Conservation (phyloP, 1,139 yeast genomes). For the Yamadazyma triangularis region DNA sequence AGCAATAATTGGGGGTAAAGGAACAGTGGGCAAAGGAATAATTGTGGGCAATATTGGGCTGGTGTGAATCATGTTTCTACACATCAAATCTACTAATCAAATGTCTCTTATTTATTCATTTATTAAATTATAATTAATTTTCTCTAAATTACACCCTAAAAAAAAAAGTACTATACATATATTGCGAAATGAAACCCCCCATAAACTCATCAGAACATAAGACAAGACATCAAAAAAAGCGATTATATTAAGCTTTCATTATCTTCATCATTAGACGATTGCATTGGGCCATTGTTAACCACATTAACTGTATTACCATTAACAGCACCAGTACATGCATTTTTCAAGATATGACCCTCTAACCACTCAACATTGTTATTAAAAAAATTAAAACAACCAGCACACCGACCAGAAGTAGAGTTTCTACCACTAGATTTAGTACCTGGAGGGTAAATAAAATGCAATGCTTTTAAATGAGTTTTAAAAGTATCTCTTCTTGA, state of each 20-base stretch:
- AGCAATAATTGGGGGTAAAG: too few species aligned
- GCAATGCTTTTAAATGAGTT: conserved; percentile 54
- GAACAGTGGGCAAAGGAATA: too few species aligned
- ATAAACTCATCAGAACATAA: too few species aligned
- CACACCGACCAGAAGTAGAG: conserved; percentile 47
- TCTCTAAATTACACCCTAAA: too few species aligned
- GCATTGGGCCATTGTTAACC: background rate
- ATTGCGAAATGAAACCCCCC: too few species aligned
- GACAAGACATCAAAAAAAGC: too few species aligned
- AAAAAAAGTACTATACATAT: too few species aligned
- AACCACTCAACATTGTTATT: conserved; percentile 48
- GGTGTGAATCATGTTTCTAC: background rate
- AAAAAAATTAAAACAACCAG: conserved; percentile 51
- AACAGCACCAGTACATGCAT: conserved; percentile 42
- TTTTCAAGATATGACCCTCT: conserved; percentile 44
- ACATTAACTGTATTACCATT: background rate
- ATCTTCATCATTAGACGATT: background rate
- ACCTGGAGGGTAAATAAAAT: conserved; percentile 57
- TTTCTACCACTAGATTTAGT: conserved; percentile 45
- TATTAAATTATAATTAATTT: too few species aligned
- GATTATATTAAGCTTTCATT: too few species aligned
- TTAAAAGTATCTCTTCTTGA: conserved; percentile 56
- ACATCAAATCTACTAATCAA: background rate
- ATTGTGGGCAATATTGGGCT: too few species aligned
- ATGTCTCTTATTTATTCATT: too few species aligned